These are phyloP conservation scores for Groenewaldozyma sp. DNA, from an alignment of 1,139 yeast genomes.

Conservation along the genomic window DNA sequence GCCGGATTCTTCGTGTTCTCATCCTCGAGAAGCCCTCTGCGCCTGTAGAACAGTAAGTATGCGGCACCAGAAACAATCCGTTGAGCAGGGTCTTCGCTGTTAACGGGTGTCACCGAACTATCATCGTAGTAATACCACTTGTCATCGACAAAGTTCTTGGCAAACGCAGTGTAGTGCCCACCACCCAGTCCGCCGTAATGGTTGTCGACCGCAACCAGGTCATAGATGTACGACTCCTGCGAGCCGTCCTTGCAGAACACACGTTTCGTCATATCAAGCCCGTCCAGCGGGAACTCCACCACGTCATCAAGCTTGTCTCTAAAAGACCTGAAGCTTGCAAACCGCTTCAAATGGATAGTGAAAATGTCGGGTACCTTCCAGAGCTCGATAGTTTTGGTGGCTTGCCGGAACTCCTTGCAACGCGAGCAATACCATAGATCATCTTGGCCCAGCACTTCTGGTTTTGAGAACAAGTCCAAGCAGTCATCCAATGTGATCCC, in stretches of 20 bases:
- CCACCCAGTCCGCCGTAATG: slow-evolving; percentile 97
- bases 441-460: slow-evolving; percentile 80
- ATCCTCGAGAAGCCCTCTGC: slow-evolving; percentile 30
- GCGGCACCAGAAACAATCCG: slow-evolving; percentile 71
- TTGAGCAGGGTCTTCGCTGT: slow-evolving; percentile 42
- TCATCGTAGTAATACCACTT: slow-evolving; percentile 92
- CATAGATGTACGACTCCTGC: slow-evolving; percentile 46
- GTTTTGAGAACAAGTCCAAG: slow-evolving; percentile 60
- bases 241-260: slow-evolving; percentile 27
- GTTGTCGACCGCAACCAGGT: slow-evolving; percentile 85
- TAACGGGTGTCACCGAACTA: slow-evolving; percentile 48
- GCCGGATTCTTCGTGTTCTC: background rate
- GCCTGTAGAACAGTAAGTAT: slow-evolving; percentile 74
- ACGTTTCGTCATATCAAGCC: slow-evolving; percentile 59
- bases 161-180: slow-evolving; percentile 93
- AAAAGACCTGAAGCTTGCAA: slow-evolving; percentile 74
- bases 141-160: slow-evolving; percentile 63
- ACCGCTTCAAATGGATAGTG: slow-evolving; percentile 82
- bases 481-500: slow-evolving; percentile 63
- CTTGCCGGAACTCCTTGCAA: slow-evolving; percentile 83
- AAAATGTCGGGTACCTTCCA: slow-evolving; percentile 91
- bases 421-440: slow-evolving; percentile 93
- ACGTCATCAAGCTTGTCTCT: slow-evolving; percentile 83
- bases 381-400: slow-evolving; percentile 81
- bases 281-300: slow-evolving; percentile 82